phyloP scores from a whole-genome alignment of 805 yeast genomes.

The Suhomyces faveliae region DNA sequence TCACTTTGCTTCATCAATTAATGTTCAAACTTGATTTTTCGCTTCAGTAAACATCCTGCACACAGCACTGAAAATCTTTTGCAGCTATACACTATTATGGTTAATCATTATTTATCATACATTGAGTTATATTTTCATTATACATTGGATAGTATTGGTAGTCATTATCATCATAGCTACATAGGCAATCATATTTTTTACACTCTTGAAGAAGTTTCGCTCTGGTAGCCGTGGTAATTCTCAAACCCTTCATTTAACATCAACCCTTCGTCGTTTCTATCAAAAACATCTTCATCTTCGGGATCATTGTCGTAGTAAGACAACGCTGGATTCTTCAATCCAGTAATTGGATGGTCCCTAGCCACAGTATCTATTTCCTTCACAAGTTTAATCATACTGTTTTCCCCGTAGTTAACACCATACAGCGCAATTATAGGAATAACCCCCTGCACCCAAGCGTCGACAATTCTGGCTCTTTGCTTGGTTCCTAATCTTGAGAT shows the following conservation, averaged over 20 bases:
- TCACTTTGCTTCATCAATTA: neutral
- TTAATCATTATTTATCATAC: no score
- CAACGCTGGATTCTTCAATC: constrained; percentile 42
- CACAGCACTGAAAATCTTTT: neutral
- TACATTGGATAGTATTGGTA: neutral
- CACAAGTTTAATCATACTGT: constrained; percentile 54
- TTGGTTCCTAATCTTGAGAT: constrained; percentile 70
- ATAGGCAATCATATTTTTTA: neutral
- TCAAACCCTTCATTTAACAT: constrained; percentile 23
- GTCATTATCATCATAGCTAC: neutral
- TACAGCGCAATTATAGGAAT: constrained; percentile 41
- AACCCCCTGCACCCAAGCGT: constrained; percentile 49
- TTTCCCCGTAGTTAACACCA: constrained; percentile 67
- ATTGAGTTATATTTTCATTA: no score
- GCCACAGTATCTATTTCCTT: constrained; percentile 51
- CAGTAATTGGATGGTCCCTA: constrained; percentile 38
- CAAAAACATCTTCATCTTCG: constrained; percentile 29
- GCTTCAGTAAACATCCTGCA: neutral
- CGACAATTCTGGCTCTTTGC: constrained; percentile 70
- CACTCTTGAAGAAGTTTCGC: neutral
- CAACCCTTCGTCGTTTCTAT: constrained; percentile 29
- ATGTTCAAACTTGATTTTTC: neutral
- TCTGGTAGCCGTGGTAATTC: neutral
- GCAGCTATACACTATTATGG: no score
- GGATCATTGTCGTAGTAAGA: constrained; percentile 35